Base-by-base conservation (phyloP, 2,329 filamentous ascomycete species). In the Beauveria varroae region DNA sequence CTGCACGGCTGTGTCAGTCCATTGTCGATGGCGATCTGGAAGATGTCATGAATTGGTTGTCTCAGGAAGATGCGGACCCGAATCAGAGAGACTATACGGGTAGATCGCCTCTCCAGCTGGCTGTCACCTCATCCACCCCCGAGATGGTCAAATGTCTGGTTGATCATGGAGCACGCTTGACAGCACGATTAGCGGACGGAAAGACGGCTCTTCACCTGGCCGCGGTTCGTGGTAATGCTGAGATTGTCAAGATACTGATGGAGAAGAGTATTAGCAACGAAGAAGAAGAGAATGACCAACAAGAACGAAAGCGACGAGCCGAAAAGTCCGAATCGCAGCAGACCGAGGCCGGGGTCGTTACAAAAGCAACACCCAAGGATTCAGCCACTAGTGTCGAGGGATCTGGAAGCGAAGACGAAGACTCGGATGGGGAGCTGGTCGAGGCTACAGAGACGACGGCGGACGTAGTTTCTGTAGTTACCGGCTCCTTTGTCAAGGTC, bases 141-240 rank as follows among this genome's bases (percentile, higher is more conserved):
- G 85, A 89, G 44, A 79, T 96, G 62, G 88, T 95, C 1, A 80
- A 88, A 64, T 81, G 78, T 53, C 79, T 96, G 1, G 84, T 96
- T 28, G 82, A 92, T 64, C 79, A 85, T 62, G 89, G 88, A 3
- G 87, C 90, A 40, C 84, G 90, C 18, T 75, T 96, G 26, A 83
- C 91, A 26, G 81, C 90, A 55, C 84, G 91, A 55, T 72, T 96
- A 44, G 89, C 88, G 0, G 91, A 95, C 71, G 91, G 91, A 3
- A 83, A 85, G 65, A 96, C 90, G 2, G 88, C 91, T 9, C 79
- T 96, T n/a, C 91, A 96, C 72, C 77, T 96, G 34, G 91, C 91
- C 20, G 89, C 90, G 20, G 81, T 85, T 50, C 81, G 87, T 24
- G 91, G 91, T 0, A 76, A 85, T 64, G 70, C 76, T 1, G 84